A percentile compares a stretch with the other conserved stretches of the same genome.
Evolutionary conservation across 371 early-diverging fungal genomes (phyloP).

Genomic region (Apophysomyces sp.): DNA sequence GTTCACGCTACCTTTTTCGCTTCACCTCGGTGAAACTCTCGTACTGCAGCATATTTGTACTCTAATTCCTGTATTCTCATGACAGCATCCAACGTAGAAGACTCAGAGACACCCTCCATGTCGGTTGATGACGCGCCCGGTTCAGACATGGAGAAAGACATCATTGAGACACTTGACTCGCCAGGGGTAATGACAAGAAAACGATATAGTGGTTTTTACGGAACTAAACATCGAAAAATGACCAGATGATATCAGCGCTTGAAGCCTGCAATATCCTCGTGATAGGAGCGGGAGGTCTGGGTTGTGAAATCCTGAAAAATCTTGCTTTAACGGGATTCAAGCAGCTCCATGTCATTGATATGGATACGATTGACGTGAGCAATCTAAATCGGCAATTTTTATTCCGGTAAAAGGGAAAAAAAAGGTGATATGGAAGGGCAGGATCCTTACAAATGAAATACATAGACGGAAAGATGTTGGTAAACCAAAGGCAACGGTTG

Average conservation of each 20-base stretch:
- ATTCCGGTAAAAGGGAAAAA: conserved; percentile 54
- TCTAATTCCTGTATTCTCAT: not conserved
- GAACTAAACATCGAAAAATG: not conserved
- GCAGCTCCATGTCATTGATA: conserved; percentile 86
- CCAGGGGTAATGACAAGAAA: not conserved
- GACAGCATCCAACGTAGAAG: not conserved
- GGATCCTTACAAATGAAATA: not conserved
- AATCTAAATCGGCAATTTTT: conserved; percentile 98
- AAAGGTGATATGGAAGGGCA: not conserved
- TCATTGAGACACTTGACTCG: not conserved
- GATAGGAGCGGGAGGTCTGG: conserved; percentile 97
- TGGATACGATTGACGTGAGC: conserved; percentile 96
- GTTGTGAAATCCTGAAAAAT: conserved; percentile 97
- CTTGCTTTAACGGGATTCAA: conserved; percentile 84
- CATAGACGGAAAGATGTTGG: conserved; percentile 69
- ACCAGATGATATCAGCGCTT: conserved; percentile 17
- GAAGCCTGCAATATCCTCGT: conserved; percentile 54
- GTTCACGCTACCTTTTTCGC: too few relatives aligned
- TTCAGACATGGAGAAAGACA: not conserved
- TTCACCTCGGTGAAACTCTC: too few relatives aligned
- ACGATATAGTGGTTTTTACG: not conserved
- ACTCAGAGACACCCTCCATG: not conserved
- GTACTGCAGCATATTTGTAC: too few relatives aligned
- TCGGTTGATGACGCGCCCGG: not conserved
- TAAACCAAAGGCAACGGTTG: conserved; percentile 74